Conservation (phyloP, 192 early-diverging fungal species). For the Dissophora globulifera region DNA sequence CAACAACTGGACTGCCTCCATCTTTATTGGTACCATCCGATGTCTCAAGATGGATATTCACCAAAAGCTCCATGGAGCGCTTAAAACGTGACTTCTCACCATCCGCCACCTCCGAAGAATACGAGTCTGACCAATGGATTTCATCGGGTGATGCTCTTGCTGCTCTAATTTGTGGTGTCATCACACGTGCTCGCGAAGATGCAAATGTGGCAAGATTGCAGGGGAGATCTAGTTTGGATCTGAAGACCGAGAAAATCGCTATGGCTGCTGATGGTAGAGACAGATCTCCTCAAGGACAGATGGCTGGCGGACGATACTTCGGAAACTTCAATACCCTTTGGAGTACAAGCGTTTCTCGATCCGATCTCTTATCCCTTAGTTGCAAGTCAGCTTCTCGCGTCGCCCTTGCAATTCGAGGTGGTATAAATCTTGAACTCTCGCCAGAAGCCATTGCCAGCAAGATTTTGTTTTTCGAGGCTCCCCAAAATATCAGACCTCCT, state of each 20-base stretch:
- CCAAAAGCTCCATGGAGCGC: conserved; percentile 38
- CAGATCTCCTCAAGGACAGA: conserved; percentile 35
- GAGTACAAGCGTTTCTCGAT: conserved; percentile 23
- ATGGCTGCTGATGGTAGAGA: conserved; percentile 52
- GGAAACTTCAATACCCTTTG: conserved; percentile 55
- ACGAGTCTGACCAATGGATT: conserved; percentile 39
- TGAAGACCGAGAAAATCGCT: conserved; percentile 24
- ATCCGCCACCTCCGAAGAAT: conserved; percentile 2
- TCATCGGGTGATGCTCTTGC: conserved; percentile 54
- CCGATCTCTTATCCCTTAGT: conserved; percentile 23
- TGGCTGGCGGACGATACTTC: conserved; percentile 46
- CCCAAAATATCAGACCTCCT: conserved; percentile 25
- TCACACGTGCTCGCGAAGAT: conserved; percentile 46
- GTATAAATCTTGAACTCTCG: conserved; percentile 31
- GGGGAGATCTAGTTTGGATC: conserved; percentile 41
- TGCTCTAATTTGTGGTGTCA: conserved; percentile 43
- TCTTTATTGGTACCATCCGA: conserved; percentile 33
- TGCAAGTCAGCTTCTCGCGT: conserved; percentile 33
- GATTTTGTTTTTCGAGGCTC: conserved; percentile 48
- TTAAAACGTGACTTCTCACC: conserved; percentile 44
- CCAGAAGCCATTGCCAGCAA: conserved; percentile 45
- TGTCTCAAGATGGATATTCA: conserved; percentile 32
- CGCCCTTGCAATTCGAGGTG: conserved; percentile 38
- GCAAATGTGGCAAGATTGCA: conserved; percentile 28
- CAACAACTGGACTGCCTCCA: conserved; percentile 10